Evolutionary conservation across 2,329 filamentous ascomycete species (phyloP).

Genomic region (Aspergillus awamori): DNA sequence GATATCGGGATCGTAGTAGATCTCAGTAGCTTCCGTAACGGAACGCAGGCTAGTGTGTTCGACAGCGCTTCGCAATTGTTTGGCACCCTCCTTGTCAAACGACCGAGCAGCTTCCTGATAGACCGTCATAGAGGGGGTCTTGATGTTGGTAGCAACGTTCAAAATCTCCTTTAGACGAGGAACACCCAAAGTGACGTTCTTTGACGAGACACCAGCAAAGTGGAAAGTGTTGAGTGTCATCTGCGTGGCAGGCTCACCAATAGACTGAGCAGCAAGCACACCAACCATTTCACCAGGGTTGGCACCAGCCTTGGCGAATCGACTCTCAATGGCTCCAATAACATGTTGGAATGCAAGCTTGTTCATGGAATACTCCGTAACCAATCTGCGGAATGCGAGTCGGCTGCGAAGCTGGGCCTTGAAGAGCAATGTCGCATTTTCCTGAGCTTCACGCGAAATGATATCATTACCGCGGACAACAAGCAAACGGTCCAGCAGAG

Average conservation of each 20-base stretch:
- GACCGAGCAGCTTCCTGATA: slow-evolving; percentile 68
- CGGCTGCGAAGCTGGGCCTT: slow-evolving; percentile 88
- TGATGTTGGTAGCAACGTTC: slow-evolving; percentile 96
- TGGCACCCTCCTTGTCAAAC: slow-evolving; percentile 76
- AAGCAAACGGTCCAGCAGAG: slow-evolving; percentile 73
- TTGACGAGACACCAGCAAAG: slow-evolving; percentile 98
- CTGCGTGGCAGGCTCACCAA: slow-evolving; percentile 97
- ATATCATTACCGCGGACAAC: slow-evolving; percentile 84
- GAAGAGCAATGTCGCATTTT: slow-evolving; percentile 86
- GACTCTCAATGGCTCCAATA: slow-evolving; percentile 83
- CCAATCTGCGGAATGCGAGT: slow-evolving; percentile 89
- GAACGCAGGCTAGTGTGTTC: slow-evolving; percentile 94
- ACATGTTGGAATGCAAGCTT: slow-evolving; percentile 92
- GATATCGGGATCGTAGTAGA: slow-evolving; percentile 95
- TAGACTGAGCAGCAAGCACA: slow-evolving; percentile 95
- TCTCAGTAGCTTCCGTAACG: slow-evolving; percentile 88
- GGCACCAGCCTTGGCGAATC: slow-evolving; percentile 83
- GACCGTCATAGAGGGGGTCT: slow-evolving; percentile 96
- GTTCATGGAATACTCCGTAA: slow-evolving; percentile 81
- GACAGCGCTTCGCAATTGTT: slow-evolving; percentile 81
- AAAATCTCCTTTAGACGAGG: slow-evolving; percentile 99
- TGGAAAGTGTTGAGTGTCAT: slow-evolving; percentile 99
- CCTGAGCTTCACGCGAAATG: slow-evolving; percentile 83
- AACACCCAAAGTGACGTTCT: slow-evolving; percentile 99
- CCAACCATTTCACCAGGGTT: slow-evolving; percentile 98